phyloP scores from a whole-genome alignment of 2,329 filamentous ascomycete species.

The Paecilomyces dactylethromorphus region DNA sequence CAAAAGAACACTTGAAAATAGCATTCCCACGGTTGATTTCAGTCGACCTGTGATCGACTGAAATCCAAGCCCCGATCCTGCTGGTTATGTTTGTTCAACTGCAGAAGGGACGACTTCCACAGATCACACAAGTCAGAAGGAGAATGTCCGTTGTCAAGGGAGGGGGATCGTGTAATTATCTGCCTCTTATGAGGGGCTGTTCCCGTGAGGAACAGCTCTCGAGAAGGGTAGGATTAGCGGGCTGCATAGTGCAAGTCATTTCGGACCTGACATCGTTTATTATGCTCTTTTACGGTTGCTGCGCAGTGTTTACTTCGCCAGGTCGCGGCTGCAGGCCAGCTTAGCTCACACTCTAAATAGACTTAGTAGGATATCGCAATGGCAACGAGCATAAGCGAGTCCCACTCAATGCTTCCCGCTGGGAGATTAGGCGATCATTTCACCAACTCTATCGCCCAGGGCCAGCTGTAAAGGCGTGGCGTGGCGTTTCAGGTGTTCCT shows the following conservation, averaged over 20 bases:
- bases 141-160: background rate
- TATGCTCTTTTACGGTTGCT: background rate
- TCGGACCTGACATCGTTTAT: background rate
- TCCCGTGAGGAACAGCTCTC: background rate
- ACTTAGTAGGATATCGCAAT: background rate
- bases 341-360: background rate
- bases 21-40: constrained; percentile 4
- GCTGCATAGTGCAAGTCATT: background rate
- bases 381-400: background rate
- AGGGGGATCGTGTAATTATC: background rate
- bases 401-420: background rate
- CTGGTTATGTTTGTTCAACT: background rate
- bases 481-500: background rate
- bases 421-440: background rate
- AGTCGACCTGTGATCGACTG: background rate
- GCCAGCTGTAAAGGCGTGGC: background rate
- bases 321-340: background rate
- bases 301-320: background rate
- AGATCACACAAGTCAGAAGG: background rate
- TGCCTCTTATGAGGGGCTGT: background rate
- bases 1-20: constrained; percentile 1
- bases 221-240: background rate
- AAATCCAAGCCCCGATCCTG: background rate
- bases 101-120: background rate
- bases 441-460: background rate